A percentile compares a stretch with the other conserved stretches of the same genome.
These are phyloP conservation scores for Botrytis squamosa DNA, from an alignment of 2,329 filamentous ascomycete species.

Conservation along the genomic window DNA sequence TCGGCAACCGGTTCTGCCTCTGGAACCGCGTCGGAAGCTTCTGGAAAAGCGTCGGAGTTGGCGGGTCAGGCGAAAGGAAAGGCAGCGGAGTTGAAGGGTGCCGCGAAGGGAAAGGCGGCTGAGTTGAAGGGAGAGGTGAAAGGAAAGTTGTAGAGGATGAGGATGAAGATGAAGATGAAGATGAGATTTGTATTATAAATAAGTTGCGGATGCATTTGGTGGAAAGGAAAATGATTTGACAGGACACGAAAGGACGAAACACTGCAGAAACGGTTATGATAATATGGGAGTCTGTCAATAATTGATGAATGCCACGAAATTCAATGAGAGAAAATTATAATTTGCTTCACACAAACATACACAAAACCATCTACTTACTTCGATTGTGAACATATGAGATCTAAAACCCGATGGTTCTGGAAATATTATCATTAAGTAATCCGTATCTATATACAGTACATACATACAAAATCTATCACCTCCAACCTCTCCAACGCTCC, in stretches of 20 bases:
- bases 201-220: neutral
- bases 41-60: conserved; percentile 47
- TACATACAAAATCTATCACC: conserved; percentile 11
- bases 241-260: neutral
- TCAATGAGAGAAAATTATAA: neutral
- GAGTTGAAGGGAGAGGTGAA: neutral
- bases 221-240: neutral
- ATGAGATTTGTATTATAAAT: neutral
- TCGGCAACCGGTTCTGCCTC: conserved; percentile 29
- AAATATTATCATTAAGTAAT: conserved; percentile 22
- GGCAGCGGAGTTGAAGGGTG: conserved; percentile 44
- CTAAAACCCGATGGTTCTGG: neutral
- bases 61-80: conserved; percentile 41
- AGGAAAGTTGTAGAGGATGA: neutral
- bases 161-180: too few species aligned
- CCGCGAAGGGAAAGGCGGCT: conserved; percentile 34
- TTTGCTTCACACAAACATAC: neutral
- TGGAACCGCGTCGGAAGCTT: conserved; percentile 39
- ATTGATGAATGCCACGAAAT: neutral
- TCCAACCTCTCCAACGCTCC: neutral
- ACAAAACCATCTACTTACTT: too few species aligned
- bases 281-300: neutral
- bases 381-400: neutral
- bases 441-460: conserved; percentile 18
- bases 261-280: too few species aligned